Evolutionary conservation across 1,284 basidiomycete genomes (phyloP).

Genomic region (Heterobasidion occidentale): DNA sequence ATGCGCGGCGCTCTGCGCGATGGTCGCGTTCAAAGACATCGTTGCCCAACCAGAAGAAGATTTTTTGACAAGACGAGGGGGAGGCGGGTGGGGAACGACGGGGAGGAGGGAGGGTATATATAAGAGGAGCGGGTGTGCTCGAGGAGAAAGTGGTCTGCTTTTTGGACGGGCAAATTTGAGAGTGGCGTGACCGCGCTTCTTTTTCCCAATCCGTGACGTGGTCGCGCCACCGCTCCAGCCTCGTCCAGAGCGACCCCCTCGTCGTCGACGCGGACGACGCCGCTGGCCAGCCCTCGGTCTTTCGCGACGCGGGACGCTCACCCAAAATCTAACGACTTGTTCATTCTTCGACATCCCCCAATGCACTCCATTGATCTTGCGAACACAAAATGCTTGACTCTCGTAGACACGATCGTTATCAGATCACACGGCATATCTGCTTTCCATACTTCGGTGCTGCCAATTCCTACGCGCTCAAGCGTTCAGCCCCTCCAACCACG

Average conservation of each 20-base stretch:
- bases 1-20: neutral
- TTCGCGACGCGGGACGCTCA: too few species aligned
- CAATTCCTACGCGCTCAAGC: neutral
- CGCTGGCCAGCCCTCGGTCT: too few species aligned
- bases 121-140: neutral
- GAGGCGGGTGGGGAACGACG: neutral
- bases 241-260: neutral
- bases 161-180: neutral
- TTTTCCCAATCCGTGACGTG: neutral
- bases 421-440: too few species aligned
- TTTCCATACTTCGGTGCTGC: too few species aligned
- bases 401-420: too few species aligned
- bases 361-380: too few species aligned
- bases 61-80: neutral
- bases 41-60: neutral
- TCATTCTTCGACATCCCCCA: too few species aligned
- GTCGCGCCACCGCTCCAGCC: neutral
- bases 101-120: neutral
- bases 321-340: too few species aligned
- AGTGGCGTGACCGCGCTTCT: neutral
- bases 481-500: constrained; percentile 11
- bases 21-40: constrained; percentile 11
- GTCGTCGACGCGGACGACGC: too few species aligned
- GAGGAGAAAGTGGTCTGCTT: constrained; percentile 1
- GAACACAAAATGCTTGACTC: too few species aligned